phyloP scores from a whole-genome alignment of 768 basidiomycete genomes.

The Melanogaster broomeanus region DNA sequence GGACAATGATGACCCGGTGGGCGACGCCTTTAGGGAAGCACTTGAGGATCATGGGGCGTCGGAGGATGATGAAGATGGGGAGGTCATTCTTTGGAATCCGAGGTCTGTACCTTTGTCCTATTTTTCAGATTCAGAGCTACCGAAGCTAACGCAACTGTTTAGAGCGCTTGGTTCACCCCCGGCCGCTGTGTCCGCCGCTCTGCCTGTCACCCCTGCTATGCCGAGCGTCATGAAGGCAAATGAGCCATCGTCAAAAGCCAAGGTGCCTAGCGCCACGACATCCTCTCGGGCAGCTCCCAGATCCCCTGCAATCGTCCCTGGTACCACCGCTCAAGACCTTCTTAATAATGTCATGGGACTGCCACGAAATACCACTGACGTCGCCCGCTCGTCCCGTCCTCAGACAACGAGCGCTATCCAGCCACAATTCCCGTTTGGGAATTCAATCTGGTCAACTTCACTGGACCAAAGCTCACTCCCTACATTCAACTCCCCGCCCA shows the following conservation, averaged over 20 bases:
- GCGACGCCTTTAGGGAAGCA: slow-evolving; percentile 60
- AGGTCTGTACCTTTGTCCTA: slow-evolving; percentile 39
- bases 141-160: slow-evolving; percentile 4
- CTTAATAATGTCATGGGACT: slow-evolving; percentile 44
- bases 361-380: slow-evolving; percentile 20
- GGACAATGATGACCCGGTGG: slow-evolving; percentile 78
- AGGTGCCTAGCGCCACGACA: background rate
- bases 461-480: slow-evolving; percentile 43
- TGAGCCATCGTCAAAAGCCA: background rate
- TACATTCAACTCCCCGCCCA: slow-evolving; percentile 10
- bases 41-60: slow-evolving; percentile 35
- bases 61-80: slow-evolving; percentile 55
- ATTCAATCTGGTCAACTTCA: slow-evolving; percentile 70
- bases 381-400: slow-evolving; percentile 11
- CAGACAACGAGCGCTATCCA: slow-evolving; percentile 33
- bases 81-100: slow-evolving; percentile 79
- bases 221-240: slow-evolving; percentile 3
- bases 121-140: too few species aligned
- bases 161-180: slow-evolving; percentile 23
- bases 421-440: slow-evolving; percentile 53
- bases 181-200: slow-evolving; percentile 1
- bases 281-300: slow-evolving; percentile 31
- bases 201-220: slow-evolving; percentile 24
- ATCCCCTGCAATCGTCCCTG: slow-evolving; percentile 21
- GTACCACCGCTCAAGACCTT: slow-evolving; percentile 69